Base-by-base conservation (phyloP, 352 stramenopile genomes). In the Globisporangium solare region DNA sequence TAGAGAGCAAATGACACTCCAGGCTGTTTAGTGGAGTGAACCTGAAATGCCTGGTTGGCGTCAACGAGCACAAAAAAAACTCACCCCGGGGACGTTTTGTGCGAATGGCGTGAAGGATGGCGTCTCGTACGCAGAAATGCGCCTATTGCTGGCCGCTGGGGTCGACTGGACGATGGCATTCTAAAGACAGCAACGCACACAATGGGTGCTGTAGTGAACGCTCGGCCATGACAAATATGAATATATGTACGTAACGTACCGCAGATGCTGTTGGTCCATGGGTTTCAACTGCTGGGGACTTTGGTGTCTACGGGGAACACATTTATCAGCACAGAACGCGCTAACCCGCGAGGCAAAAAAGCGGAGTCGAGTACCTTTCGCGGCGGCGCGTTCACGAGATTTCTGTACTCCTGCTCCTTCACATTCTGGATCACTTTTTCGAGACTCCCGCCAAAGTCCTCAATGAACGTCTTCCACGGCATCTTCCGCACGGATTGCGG, bases 381-480 rank as follows among this genome's bases (percentile, higher is more conserved):
- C 15, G 71, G 71, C 37, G 72, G 76, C 35, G 70, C 64, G 45
- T 70, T 70, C 40, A 84, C 65, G 22, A 81, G 77, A 32, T 50
- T 54, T 22, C 39, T 32, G 40, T 64, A 63, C 47, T 60, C 56
- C 15, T 64, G 63, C 3, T 66, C 47, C n/a, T 66, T 58, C 13
- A 88, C 76, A 56, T 80, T 83, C 61, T 88, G 61, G 37, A 89
- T 89, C 45, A 79, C 79, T 58, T 86, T 88, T 52, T 83, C 67
- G 24, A 92, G 66, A 55, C 80, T 79, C 42, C 83, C 83, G 40
- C 74, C 77, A 63, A 86, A 91, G 60, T 91, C 78, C n/a, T 83
- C 74, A 42, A 80, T 84, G 59, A 92, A 89, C 41, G 74, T 89
- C 61, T 84, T 86, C 80, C 80, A 90, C 14, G 79, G 70, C 80